Conservation (phyloP, 768 basidiomycete species). For the Brasilioporus rufonigricans region DNA sequence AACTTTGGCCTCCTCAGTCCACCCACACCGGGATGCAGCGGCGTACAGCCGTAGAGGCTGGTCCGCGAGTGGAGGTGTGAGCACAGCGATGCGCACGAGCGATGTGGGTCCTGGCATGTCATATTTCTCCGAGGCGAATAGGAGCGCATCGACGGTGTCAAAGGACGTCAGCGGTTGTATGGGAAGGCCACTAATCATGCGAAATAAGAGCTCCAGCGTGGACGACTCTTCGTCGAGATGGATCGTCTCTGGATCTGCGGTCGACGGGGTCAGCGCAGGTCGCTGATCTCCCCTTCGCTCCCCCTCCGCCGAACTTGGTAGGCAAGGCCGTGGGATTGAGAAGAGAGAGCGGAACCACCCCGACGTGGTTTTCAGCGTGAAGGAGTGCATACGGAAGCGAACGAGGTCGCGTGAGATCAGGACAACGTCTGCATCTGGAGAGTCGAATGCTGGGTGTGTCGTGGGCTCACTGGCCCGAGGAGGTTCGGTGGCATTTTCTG, state of each 20-base stretch:
- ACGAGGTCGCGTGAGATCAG: conserved; percentile 48
- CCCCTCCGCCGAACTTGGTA: not conserved
- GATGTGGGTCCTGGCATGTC: conserved; percentile 66
- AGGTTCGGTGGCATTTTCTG: not conserved
- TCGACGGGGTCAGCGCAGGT: conserved; percentile 9
- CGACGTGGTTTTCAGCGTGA: conserved; percentile 58
- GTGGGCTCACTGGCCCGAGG: conserved; percentile 8
- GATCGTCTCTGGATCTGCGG: conserved; percentile 37
- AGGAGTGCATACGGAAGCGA: conserved; percentile 57
- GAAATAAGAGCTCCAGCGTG: conserved; percentile 54
- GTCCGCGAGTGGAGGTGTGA: conserved; percentile 48
- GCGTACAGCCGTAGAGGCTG: conserved; percentile 54
- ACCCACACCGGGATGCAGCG: conserved; percentile 55
- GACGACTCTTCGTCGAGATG: conserved; percentile 56
- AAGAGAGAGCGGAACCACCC: conserved; percentile 59
- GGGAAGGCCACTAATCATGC: conserved; percentile 60
- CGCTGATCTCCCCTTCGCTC: not conserved
- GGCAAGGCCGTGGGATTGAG: conserved; percentile 45
- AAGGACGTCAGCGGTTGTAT: conserved; percentile 48
- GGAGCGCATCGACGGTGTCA: conserved; percentile 53
- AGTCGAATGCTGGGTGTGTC: conserved; percentile 51
- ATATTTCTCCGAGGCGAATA: conserved; percentile 67
- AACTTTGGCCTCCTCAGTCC: conserved; percentile 53
- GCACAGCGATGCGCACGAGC: conserved; percentile 55
- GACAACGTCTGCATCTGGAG: conserved; percentile 54